Evolutionary conservation across 1,284 basidiomycete genomes (phyloP), one percentile per base, ranked within the genome.

Genomic region (Tilletia horrida): DNA sequence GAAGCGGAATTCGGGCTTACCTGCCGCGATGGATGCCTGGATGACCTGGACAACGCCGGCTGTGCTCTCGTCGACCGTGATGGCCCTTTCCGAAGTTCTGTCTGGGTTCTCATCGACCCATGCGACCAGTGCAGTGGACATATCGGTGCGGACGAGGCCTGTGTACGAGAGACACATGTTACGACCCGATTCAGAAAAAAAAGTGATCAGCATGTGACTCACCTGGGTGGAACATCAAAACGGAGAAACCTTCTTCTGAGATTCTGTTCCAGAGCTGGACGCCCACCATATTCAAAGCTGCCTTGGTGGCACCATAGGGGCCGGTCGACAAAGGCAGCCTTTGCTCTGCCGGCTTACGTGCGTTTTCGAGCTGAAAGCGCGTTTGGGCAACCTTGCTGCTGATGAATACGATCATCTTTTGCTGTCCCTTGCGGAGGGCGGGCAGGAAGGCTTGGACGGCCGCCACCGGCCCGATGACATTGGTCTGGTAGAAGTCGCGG

Each of bases 161-260:
- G 11, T 40, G 35, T 40, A 11, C 6, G 35, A 6, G 11, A 40
- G 11, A 6, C 6, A 40, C n/a, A n/a, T n/a, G n/a, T n/a, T n/a
- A n/a, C n/a, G n/a, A n/a, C n/a, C n/a, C n/a, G n/a, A n/a, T n/a
- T n/a, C n/a, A n/a, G n/a, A n/a, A n/a, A n/a, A n/a, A n/a, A n/a
- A 4, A 40, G 35, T 40, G 6, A 40, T 40, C 11, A 11, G 4
- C 35, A 6, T 11, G 35, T 40, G 35, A 40, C 35, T 40, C 16
- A 48, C 67, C 67, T n/a, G 67, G 67, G 29, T 66, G 65, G n/a
- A 69, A 11, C 25, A 48, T 62, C 8, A 67, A 6, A 25, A 66
- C 44, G 40, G 62, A 68, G 65, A 69, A 69, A 14, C 68, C 68
- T 21, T 69, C 65, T 21, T 66, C 45, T 18, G 29, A 23, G 21